Percentiles rank a stretch among this genome's conserved stretches.
These are phyloP conservation scores for Claviceps sorghi DNA, from an alignment of 2,329 filamentous ascomycete genomes.

Conservation along the genomic window DNA sequence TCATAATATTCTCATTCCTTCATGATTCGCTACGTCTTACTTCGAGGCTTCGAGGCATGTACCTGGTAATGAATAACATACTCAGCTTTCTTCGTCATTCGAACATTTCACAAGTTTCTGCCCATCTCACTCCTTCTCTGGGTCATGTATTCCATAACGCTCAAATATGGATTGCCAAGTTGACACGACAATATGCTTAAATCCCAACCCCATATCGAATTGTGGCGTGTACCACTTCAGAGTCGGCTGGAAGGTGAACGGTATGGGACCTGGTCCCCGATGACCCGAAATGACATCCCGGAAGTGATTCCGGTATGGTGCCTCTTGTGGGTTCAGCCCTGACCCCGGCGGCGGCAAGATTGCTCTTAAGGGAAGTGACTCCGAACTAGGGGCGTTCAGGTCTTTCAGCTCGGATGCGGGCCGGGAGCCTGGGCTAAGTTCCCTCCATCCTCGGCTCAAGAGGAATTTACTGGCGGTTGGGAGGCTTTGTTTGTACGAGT, in stretches of 20 bases:
- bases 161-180: conserved; percentile 28
- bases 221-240: conserved; percentile 37
- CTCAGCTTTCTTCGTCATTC: neutral
- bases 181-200: conserved; percentile 32
- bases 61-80: neutral
- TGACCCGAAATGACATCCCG: conserved; percentile 5
- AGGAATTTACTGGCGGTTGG: conserved; percentile 20
- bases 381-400: neutral
- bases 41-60: neutral
- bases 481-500: conserved; percentile 19
- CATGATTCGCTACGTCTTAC: neutral
- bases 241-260: conserved; percentile 32
- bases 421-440: conserved; percentile 11
- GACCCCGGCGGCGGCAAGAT: conserved; percentile 34
- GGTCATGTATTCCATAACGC: conserved; percentile 13
- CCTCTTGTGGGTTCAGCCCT: conserved; percentile 1
- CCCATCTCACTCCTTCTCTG: conserved; percentile 6
- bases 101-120: neutral
- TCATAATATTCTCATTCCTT: neutral
- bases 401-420: neutral
- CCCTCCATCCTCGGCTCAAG: conserved; percentile 22
- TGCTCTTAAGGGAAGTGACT: conserved; percentile 13
- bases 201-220: conserved; percentile 30
- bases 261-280: neutral
- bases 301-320: conserved; percentile 25